These are phyloP conservation scores for Russula ochroleuca DNA, from an alignment of 768 basidiomycete genomes.

Conservation along the genomic window DNA sequence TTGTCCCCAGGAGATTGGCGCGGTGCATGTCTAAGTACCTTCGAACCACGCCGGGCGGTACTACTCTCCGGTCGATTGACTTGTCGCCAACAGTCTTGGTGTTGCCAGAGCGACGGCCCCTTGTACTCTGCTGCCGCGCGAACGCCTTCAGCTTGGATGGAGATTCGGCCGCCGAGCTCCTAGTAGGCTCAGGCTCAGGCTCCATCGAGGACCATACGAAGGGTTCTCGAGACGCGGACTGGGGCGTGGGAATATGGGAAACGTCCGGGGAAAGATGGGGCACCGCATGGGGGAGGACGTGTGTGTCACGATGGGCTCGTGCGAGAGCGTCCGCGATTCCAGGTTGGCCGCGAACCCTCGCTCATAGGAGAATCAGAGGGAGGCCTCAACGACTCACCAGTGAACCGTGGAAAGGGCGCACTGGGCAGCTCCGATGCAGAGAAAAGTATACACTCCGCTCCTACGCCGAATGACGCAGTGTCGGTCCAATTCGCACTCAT, in stretches of 20 bases:
- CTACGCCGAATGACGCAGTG: neutral
- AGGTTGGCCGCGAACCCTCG: too few relatives aligned
- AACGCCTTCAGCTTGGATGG: neutral
- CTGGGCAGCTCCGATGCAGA: neutral
- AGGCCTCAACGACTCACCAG: neutral
- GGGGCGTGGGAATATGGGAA: neutral
- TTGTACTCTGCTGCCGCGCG: neutral
- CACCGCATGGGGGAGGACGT: neutral
- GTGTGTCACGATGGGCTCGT: neutral
- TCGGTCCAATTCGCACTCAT: neutral
- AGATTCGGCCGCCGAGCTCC: neutral
- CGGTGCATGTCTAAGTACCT: constrained; percentile 8
- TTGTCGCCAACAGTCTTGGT: constrained; percentile 1
- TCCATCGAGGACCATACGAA: neutral
- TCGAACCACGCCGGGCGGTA: neutral
- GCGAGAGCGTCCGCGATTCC: neutral
- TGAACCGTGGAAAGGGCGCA: neutral
- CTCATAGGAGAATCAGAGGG: neutral
- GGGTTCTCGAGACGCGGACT: neutral
- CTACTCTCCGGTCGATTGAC: constrained; percentile 15
- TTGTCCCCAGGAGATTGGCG: constrained; percentile 2
- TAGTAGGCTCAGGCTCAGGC: neutral
- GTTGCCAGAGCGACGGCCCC: neutral
- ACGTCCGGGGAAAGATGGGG: neutral
- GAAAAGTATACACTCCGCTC: neutral